Evolutionary conservation across 2,329 filamentous ascomycete genomes (phyloP).

Genomic region (Hortaea sp.): DNA sequence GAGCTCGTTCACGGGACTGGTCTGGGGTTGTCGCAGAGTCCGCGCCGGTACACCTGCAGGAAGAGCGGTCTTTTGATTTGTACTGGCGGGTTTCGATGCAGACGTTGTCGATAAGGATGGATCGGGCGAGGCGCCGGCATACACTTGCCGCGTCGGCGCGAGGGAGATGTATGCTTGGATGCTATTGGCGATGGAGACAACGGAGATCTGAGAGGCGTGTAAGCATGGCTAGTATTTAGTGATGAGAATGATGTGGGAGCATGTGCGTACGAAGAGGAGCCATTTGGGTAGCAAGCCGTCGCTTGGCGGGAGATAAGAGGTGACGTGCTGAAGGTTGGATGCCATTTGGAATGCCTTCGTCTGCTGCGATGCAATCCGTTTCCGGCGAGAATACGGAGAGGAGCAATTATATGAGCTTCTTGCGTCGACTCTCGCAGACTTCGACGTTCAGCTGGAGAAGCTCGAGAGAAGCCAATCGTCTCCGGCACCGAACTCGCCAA

Average conservation of each 20-base stretch:
- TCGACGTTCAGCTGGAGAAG: neutral
- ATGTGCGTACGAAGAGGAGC: slow-evolving; percentile 49
- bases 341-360: neutral
- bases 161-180: slow-evolving; percentile 74
- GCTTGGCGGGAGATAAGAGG: slow-evolving; percentile 33
- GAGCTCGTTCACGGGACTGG: slow-evolving; percentile 57
- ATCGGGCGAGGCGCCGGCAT: slow-evolving; percentile 49
- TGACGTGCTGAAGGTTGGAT: slow-evolving; percentile 9
- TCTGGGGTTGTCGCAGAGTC: slow-evolving; percentile 26
- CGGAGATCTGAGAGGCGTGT: slow-evolving; percentile 52
- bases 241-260: slow-evolving; percentile 3
- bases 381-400: too few relatives aligned
- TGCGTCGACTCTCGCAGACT: neutral
- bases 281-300: slow-evolving; percentile 52
- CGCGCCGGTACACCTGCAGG: slow-evolving; percentile 21
- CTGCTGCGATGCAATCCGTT: too few relatives aligned
- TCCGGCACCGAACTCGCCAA: neutral
- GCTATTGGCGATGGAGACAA: slow-evolving; percentile 75
- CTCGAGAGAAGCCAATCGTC: neutral
- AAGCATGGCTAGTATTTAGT: neutral
- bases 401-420: too few relatives aligned
- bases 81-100: neutral
- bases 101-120: slow-evolving; percentile 8
- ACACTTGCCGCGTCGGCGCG: slow-evolving; percentile 76
- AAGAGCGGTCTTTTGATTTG: neutral